Base-by-base conservation (phyloP, 768 basidiomycete species). In the Boletus sp. region DNA sequence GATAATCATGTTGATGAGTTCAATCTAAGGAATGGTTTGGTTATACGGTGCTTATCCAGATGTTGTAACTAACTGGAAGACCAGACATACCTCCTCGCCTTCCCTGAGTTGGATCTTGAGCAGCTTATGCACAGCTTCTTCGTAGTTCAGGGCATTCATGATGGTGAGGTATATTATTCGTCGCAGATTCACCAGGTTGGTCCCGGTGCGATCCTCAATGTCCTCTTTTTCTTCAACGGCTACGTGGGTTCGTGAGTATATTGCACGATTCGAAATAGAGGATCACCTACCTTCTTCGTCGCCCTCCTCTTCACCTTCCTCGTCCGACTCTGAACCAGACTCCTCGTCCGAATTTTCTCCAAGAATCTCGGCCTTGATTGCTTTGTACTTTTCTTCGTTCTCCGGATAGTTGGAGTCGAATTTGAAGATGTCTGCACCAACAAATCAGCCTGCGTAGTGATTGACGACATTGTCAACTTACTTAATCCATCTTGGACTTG, bases 51-150 rank as follows among this genome's bases (percentile, higher is more conserved):
- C 41, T 25, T 13, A 13, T 42, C 39, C n/a, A 49, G 19, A 19
- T 21, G 34, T 2, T 8, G 41, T 21, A 6, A 34, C 35, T 4
- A 15, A 44, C n/a, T 27, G 6, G 9, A 47, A 33, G 17, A 35
- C 1, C 10, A 15, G 47, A 72, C 76, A 51, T 66, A 96, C 95
- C 85, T 99, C 97, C 71, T 97, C 85, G 1, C 96, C 97, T 66
- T 95, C 93, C 50, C 83, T 77, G 14, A 98, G 75, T 61, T 96
- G 88, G 23, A 99, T 83, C 71, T 96, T 98, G 67, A 98, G 82
- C 29, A 99, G 73, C 69, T 99, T 99, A 74, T 99, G 97, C 0
- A 98, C 95, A 0, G 96, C 96, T 84, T 99, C 97, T 71, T 99
- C 97, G 68, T 93, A 97, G 71, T 92, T 94, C 54, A 98, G 79